Base-by-base conservation (phyloP, 345 rosid genomes). In the Pistacia vera region DNA sequence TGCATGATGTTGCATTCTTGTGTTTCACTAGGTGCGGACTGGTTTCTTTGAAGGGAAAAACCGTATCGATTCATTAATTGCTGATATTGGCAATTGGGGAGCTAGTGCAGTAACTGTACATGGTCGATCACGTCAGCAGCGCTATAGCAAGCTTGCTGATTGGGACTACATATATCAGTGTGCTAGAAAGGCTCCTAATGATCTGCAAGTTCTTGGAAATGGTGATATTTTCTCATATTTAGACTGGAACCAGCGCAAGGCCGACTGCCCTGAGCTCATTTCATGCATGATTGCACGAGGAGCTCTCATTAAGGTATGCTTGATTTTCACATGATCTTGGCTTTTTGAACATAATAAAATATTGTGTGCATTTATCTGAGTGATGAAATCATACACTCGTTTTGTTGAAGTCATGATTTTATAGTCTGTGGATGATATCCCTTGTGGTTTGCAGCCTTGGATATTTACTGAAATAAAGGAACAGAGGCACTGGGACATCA, bases 261-360 rank as follows among this genome's bases (percentile, higher is more conserved):
- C 87, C 71, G 93, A 92, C 83, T 90, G 94, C 80, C 92, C 92
- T 60, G 83, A 94, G 85, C 91, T 96, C 69, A 79, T 94, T 68
- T 79, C 95, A 41, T 88, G 90, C 88, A 91, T 96, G 97, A 91
- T 96, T 88, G 97, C 98, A 77, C 93, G 98, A 73, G 98, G 98
- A 71, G 98, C 95, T 72, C 76, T 96, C 55, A 82, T 89, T 72
- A 96, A 96, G 94, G 99, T 93, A 28, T 68, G 52, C 61, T 69
- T 72, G 35, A 46, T 6, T 44, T 25, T 20, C 41, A 12, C 51
- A 33, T 60, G 36, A 54, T 18, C 57, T 18, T 41, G 46, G 46
- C 4, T 77, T 25, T 28, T 73, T 33, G 13, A 18, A 11, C 17
- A 33, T 16, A 10, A 28, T 36, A 13, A 13, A 30, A 17, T 54